Base-by-base conservation (phyloP, 2,329 filamentous ascomycete species). In the Trichoderma pleuroti region DNA sequence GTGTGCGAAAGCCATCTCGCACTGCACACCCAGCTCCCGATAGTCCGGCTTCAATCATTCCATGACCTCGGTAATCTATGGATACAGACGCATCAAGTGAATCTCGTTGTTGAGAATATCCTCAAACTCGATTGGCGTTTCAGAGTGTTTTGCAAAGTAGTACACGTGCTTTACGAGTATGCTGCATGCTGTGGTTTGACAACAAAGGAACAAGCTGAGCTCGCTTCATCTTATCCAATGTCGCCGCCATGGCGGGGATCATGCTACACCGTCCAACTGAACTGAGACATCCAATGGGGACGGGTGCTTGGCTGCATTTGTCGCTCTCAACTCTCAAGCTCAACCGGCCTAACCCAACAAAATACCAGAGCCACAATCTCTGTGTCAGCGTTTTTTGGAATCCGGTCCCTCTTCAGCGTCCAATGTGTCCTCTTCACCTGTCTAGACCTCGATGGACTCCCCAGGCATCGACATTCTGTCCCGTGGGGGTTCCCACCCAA, bases 401-500 rank as follows among this genome's bases (percentile, higher is more conserved):
- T 57, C 11, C 46, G 46, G 21, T 24, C 46, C 62, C 18, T 34
- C 46, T 16, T 30, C 18, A 49, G 36, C 63, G 32, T 18, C 49
- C 14, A 28, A 39, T 28, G 46, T 66, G 21, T 30, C 32, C 65
- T 26, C 54, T 30, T 34, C 36, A 32, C 12, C 54, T 60, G 59
- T 68, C 54, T 68, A 68, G 65, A 34, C 62, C 62, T 32, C 28
- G 26, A 68, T 68, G 54, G 65, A 68, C 54, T 34, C 54, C 12
- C 57, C 42, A 60, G 63, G 63, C 66, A 60, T 59, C 66, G n/a
- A 62, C 56, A 69, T 59, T 61, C 57, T 69, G 42, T 62, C 66
- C 66, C 57, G 56, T 69, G 66, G 56, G 56, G 42, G 56, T 54
- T 54, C 57, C 66, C 57, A 62, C 66, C 56, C 4, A 59, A 63